Evolutionary conservation across 768 basidiomycete species (phyloP).

Genomic region (Dioszegia aurantiaca): DNA sequence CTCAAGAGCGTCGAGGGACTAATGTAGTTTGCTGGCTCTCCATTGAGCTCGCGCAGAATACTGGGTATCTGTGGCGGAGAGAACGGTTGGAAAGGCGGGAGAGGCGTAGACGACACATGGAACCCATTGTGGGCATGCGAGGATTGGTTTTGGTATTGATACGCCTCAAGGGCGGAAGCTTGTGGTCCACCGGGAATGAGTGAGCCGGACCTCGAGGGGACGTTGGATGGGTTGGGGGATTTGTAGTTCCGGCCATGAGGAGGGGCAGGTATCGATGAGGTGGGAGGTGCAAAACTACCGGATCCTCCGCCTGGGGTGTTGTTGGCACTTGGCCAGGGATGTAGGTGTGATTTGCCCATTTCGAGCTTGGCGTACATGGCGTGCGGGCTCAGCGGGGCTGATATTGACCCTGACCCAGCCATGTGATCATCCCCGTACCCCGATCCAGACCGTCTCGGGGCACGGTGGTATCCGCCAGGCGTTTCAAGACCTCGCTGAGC

Average conservation of each 20-base stretch:
- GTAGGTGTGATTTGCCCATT: constrained; percentile 35
- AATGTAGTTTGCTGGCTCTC: constrained; percentile 41
- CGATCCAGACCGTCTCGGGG: constrained; percentile 4
- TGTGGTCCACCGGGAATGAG: constrained; percentile 11
- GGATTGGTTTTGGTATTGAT: constrained; percentile 2
- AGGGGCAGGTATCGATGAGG: constrained; percentile 24
- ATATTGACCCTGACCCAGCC: constrained; percentile 45
- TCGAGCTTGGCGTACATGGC: constrained; percentile 46
- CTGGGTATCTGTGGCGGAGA: constrained; percentile 21
- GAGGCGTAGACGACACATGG: constrained; percentile 14
- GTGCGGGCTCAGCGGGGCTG: constrained; percentile 49
- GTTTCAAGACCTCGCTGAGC: constrained; percentile 38
- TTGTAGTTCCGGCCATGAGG: constrained; percentile 13
- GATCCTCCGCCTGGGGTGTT: constrained; percentile 14
- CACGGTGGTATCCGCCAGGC: constrained; percentile 21
- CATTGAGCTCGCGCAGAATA: constrained; percentile 18
- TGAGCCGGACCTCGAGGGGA: constrained; percentile 13
- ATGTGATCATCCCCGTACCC: constrained; percentile 10
- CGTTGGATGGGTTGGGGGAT: neutral
- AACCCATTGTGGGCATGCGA: neutral
- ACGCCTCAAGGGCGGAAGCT: neutral
- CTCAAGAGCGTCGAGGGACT: constrained; percentile 40
- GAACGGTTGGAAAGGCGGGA: constrained; percentile 49
- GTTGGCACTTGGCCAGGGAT: constrained; percentile 18
- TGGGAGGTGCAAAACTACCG: constrained; percentile 21